Evolutionary conservation across 1,284 basidiomycete species (phyloP).

Genomic region (Ceratobasidium sp.): DNA sequence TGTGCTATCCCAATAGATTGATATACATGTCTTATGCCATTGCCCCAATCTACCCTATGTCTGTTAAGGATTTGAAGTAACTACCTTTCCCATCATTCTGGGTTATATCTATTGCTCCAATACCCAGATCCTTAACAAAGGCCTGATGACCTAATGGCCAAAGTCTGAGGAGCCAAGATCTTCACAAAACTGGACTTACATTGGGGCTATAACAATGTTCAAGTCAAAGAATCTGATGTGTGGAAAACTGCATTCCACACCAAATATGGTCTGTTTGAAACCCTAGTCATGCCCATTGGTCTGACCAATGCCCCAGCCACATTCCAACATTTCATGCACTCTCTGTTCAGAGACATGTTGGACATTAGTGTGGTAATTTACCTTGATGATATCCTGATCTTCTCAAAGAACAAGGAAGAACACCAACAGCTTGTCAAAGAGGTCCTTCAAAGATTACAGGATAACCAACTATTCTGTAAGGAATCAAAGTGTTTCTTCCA

Average conservation of each 20-base stretch:
- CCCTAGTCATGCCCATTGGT: slow-evolving; percentile 53
- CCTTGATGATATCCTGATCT: not conserved
- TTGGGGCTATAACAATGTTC: slow-evolving; percentile 48
- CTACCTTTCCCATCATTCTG: too few relatives aligned
- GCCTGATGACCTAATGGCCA: slow-evolving; percentile 39
- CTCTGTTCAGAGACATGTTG: not conserved
- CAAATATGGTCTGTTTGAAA: slow-evolving; percentile 52
- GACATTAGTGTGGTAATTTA: not conserved
- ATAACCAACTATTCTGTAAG: not conserved
- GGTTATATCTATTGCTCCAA: too few relatives aligned
- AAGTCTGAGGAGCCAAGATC: slow-evolving; percentile 43
- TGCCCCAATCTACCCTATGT: too few relatives aligned
- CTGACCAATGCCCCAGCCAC: slow-evolving; percentile 53
- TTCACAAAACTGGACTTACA: slow-evolving; percentile 50
- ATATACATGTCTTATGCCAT: too few relatives aligned
- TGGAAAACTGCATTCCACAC: slow-evolving; percentile 53
- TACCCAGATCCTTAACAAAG: not conserved
- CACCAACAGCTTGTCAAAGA: not conserved
- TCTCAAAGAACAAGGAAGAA: not conserved
- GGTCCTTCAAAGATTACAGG: not conserved
- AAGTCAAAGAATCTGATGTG: slow-evolving; percentile 47
- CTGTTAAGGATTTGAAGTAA: too few relatives aligned
- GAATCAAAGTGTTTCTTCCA: not conserved
- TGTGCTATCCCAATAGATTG: too few relatives aligned
- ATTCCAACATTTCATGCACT: slow-evolving; percentile 47